Conservation (phyloP, 2,329 filamentous ascomycete genomes). For the Talaromyces sp. region DNA sequence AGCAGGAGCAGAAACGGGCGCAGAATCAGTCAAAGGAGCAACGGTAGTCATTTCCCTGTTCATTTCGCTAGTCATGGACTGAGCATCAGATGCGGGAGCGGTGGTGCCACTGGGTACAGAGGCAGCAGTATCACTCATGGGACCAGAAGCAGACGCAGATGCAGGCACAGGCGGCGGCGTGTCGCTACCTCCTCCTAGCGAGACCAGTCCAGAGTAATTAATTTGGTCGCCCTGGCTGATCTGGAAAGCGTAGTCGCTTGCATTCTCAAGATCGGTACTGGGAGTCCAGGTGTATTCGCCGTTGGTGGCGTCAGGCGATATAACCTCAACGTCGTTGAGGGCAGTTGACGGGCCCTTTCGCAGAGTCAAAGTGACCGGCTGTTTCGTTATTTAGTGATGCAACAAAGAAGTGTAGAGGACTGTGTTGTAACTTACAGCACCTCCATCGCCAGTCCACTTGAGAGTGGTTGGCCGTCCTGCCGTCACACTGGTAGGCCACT, state of each 20-base stretch:
- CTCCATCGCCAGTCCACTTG: slow-evolving; percentile 42
- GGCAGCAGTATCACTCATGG: not conserved
- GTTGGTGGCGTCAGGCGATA: slow-evolving; percentile 42
- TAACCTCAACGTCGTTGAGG: slow-evolving; percentile 44
- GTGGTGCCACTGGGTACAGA: not conserved
- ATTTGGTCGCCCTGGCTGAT: slow-evolving; percentile 46
- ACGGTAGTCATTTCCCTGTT: not conserved
- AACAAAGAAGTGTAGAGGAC: slow-evolving; percentile 13
- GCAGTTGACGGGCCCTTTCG: slow-evolving; percentile 47
- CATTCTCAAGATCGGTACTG: slow-evolving; percentile 35
- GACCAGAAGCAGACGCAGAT: not conserved
- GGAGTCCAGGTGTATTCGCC: slow-evolving; percentile 50
- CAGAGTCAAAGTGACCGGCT: slow-evolving; percentile 51
- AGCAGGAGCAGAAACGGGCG: not conserved
- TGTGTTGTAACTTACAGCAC: slow-evolving; percentile 23
- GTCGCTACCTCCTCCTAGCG: slow-evolving; percentile 32
- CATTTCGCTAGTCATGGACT: not conserved
- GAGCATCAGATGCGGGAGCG: not conserved
- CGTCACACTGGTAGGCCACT: slow-evolving; percentile 42
- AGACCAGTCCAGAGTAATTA: slow-evolving; percentile 54
- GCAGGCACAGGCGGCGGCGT: not conserved
- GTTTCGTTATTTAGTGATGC: not conserved
- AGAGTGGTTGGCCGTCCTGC: slow-evolving; percentile 46
- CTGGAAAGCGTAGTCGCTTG: slow-evolving; percentile 52
- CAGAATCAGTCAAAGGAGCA: not conserved